phyloP scores from a whole-genome alignment of 176 grass and related monocot genomes.

The Aegilops longissima region DNA sequence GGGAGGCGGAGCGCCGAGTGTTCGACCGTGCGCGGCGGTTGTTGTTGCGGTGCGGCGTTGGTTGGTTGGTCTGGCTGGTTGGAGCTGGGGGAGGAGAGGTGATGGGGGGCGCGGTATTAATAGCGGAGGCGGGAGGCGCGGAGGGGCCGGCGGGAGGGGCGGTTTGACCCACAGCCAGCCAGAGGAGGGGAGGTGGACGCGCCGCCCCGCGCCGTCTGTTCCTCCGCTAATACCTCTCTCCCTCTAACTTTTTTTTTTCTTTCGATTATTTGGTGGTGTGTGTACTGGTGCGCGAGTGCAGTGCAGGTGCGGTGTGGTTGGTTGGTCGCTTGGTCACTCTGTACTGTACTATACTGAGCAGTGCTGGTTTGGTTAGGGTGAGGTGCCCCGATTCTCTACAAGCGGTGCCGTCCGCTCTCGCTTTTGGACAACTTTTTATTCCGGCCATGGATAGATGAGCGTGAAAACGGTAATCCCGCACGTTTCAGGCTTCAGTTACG shows the following conservation, averaged over 20 bases:
- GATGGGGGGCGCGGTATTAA: slow-evolving; percentile 16
- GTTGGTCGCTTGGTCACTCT: neutral
- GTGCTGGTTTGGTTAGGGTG: neutral
- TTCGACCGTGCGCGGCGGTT: neutral
- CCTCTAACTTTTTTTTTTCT: neutral
- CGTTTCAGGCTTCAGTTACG: too few species aligned
- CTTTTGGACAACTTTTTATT: neutral
- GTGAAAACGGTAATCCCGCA: neutral
- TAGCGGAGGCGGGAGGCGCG: slow-evolving; percentile 51
- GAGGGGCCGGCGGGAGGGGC: slow-evolving; percentile 43
- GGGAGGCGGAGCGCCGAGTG: neutral
- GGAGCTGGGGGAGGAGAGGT: neutral
- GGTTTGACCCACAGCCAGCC: slow-evolving; percentile 44
- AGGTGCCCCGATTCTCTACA: too few species aligned
- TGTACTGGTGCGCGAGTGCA: neutral
- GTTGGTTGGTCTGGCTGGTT: neutral
- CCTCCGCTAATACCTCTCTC: neutral
- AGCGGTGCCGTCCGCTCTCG: too few species aligned
- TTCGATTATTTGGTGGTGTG: neutral
- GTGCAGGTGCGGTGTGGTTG: neutral
- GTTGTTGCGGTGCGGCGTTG: neutral
- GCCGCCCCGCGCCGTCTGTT: slow-evolving; percentile 36
- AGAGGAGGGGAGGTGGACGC: neutral
- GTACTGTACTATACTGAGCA: neutral
- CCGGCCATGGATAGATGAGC: too few species aligned